A percentile compares a stretch with the other conserved stretches of the same genome.
These are phyloP conservation scores for Sonneratia caseolaris DNA, from an alignment of 345 rosid genomes.

Conservation along the genomic window DNA sequence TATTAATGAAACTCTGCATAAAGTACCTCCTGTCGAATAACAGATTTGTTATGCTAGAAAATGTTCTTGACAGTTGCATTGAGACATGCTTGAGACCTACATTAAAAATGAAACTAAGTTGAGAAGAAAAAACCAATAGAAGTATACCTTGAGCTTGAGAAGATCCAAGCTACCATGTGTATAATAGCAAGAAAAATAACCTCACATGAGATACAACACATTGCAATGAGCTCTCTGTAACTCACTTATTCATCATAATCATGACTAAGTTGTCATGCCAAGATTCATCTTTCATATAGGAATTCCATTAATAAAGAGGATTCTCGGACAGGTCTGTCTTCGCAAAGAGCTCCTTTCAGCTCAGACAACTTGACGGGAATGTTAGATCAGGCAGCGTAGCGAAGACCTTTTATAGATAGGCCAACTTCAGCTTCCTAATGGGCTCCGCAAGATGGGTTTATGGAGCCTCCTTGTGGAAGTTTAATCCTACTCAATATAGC, in stretches of 20 bases:
- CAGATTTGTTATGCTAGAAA: constrained; percentile 57
- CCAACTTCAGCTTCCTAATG: background rate
- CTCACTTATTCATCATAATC: background rate
- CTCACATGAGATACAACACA: background rate
- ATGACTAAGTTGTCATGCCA: background rate
- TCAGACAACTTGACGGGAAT: background rate
- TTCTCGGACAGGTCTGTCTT: background rate
- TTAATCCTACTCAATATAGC: background rate
- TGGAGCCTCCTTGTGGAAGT: background rate
- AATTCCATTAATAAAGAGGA: background rate
- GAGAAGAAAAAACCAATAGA: background rate
- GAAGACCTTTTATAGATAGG: background rate
- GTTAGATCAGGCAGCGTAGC: too few relatives aligned
- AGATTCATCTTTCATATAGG: background rate
- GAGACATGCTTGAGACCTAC: constrained; percentile 55
- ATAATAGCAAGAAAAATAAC: background rate
- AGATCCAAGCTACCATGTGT: background rate
- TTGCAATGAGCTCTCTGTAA: background rate
- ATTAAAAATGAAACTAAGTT: constrained; percentile 1
- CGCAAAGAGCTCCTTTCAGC: background rate
- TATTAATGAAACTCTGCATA: background rate
- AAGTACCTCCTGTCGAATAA: constrained; percentile 68
- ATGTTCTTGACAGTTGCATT: constrained; percentile 48
- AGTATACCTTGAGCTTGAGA: background rate
- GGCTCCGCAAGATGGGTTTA: background rate